Evolutionary conservation across 352 stramenopile genomes (phyloP), one percentile per base, ranked within the genome.

Genomic region (Aphanomyces invadans): DNA sequence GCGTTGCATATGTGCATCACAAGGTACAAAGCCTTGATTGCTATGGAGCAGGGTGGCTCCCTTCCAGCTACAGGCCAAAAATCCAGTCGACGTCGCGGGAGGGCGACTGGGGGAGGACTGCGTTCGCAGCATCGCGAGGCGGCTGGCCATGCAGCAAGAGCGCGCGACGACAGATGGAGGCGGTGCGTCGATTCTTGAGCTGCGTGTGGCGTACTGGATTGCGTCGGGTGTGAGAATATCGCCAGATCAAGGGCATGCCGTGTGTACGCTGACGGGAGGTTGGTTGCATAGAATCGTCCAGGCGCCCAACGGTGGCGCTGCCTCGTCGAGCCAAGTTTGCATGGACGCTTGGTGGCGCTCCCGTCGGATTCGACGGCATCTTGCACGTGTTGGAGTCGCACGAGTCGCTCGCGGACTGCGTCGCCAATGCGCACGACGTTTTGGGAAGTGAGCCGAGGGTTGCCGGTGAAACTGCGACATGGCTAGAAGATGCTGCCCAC

Each of bases 291-390:
- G 36, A 42, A 42, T 42, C 36, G 36, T 15, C 36, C 42, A 42
- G 36, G 36, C 36, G 7, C 15, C 17, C 5, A 23, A 56, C 19
- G 9, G 3, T 60, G 23, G 39, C 46, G 23, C n/a, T 67, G 5
- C 38, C 60, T 48, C 60, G 60, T 11, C 60, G 60, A 3, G 60
- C 60, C 26, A 10, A 15, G 12, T 67, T 67, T 49, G n/a, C 28
- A 39, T 67, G 60, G 60, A 26, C 26, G 32, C 28, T 19, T 5
- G n/a, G 46, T 46, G n/a, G 36, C 15, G 36, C 15, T 42, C 21
- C 44, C 5, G 21, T 19, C 7, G 44, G 42, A n/a, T 65, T 65
- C 29, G 33, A 53, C 19, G 57, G 57, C 26, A 9, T 52, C 45
- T n/a, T 65, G 26, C 55, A 63, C 25, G n/a, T 49, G 15, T 48